Conservation (phyloP, 495 filamentous ascomycete genomes). For the Bacidia gigantensis region DNA sequence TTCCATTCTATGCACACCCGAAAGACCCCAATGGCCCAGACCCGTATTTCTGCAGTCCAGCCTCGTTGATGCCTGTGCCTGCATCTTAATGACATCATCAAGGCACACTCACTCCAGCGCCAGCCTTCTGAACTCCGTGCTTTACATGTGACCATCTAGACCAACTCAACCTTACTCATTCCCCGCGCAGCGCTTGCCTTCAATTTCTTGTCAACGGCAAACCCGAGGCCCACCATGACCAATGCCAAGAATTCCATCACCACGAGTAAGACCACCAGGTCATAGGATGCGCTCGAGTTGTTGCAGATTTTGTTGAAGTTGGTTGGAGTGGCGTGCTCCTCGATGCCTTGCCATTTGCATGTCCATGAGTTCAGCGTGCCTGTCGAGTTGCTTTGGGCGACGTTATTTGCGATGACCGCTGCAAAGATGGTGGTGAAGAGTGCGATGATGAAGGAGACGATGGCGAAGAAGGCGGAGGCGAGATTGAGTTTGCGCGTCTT, state of each 20-base stretch:
- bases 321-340: slow-evolving; percentile 17
- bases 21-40: too few relatives aligned
- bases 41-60: too few relatives aligned
- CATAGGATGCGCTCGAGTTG: slow-evolving; percentile 27
- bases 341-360: slow-evolving; percentile 33
- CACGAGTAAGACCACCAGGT: slow-evolving; percentile 29
- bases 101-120: background rate
- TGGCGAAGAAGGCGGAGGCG: slow-evolving; percentile 23
- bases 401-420: slow-evolving; percentile 30
- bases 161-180: slow-evolving; percentile 13
- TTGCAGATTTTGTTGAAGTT: slow-evolving; percentile 34
- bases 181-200: slow-evolving; percentile 20
- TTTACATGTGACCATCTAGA: slow-evolving; percentile 1
- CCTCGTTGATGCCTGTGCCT: background rate
- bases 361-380: slow-evolving; percentile 40
- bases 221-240: slow-evolving; percentile 25
- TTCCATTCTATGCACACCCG: too few relatives aligned
- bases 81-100: background rate
- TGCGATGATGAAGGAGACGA: slow-evolving; percentile 29
- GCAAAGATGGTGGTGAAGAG: slow-evolving; percentile 30
- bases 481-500: slow-evolving; percentile 28
- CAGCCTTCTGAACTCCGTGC: background rate
- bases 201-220: slow-evolving; percentile 29
- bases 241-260: slow-evolving; percentile 34
- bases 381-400: slow-evolving; percentile 22